A percentile compares a stretch with the other conserved stretches of the same genome.
These are phyloP conservation scores for Sordariomycetes sp. DNA, from an alignment of 2,329 filamentous ascomycete species.

Conservation along the genomic window DNA sequence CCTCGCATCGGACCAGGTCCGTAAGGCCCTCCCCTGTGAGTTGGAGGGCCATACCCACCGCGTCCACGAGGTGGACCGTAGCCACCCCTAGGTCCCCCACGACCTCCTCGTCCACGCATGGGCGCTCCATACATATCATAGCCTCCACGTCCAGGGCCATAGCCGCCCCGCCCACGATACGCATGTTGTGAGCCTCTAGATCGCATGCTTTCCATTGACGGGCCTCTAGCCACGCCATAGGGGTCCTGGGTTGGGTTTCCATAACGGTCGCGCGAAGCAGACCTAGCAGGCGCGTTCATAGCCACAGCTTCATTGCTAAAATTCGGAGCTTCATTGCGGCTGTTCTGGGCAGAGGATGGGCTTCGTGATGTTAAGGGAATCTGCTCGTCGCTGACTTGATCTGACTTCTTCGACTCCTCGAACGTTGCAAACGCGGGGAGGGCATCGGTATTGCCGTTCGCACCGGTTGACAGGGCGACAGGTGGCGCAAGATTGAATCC, in stretches of 20 bases:
- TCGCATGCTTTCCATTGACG: conserved; percentile 18
- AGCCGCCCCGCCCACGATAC: conserved; percentile 33
- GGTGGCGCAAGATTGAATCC: conserved; percentile 41
- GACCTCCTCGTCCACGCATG: conserved; percentile 29
- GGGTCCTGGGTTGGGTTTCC: conserved; percentile 45
- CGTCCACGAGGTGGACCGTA: conserved; percentile 31
- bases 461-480: conserved; percentile 46
- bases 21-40: conserved; percentile 18
- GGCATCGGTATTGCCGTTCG: conserved; percentile 33
- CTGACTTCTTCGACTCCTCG: conserved; percentile 56
- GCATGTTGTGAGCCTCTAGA: conserved; percentile 4
- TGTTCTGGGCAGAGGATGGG: conserved; percentile 20
- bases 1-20: conserved; percentile 17
- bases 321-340: conserved; percentile 21
- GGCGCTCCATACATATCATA: conserved; percentile 36
- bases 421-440: conserved; percentile 53
- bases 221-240: conserved; percentile 36
- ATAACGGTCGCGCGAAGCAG: conserved; percentile 50
- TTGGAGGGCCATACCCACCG: conserved; percentile 32
- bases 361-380: conserved; percentile 60
- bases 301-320: conserved; percentile 19
- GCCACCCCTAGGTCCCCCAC: conserved; percentile 30
- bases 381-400: conserved; percentile 57
- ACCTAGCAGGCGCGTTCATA: conserved; percentile 25
- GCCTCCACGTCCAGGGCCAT: conserved; percentile 35